These are phyloP conservation scores for Aurifilum marmelostoma DNA, from an alignment of 2,329 filamentous ascomycete genomes.

Conservation along the genomic window DNA sequence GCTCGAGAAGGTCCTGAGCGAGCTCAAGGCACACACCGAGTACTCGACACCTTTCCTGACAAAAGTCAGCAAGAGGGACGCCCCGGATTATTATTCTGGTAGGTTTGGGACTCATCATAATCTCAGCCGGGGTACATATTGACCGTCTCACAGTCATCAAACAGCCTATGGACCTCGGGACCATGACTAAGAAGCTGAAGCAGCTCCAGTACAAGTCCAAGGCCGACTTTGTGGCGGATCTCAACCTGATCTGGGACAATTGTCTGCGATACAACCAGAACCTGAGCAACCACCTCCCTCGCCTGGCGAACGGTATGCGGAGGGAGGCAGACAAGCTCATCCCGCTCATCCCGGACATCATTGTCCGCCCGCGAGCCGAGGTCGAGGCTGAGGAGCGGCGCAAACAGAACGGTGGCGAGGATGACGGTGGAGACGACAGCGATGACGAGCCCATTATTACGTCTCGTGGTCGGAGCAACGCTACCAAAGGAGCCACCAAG, in stretches of 20 bases:
- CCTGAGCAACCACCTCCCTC: constrained; percentile 81
- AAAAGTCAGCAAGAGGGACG: constrained; percentile 94
- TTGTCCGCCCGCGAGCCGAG: constrained; percentile 87
- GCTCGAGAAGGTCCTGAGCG: constrained; percentile 92
- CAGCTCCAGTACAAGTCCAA: constrained; percentile 81
- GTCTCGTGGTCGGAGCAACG: constrained; percentile 87
- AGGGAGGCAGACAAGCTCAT: constrained; percentile 98
- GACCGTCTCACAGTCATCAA: constrained; percentile 73
- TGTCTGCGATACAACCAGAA: constrained; percentile 95
- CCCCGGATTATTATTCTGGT: constrained; percentile 92
- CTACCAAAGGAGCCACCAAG: constrained; percentile 77
- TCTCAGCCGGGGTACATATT: neutral
- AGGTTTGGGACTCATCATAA: constrained; percentile 44
- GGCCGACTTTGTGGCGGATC: constrained; percentile 88
- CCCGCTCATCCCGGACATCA: constrained; percentile 89
- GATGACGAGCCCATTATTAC: constrained; percentile 99
- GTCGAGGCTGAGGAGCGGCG: constrained; percentile 87
- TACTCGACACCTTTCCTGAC: constrained; percentile 96
- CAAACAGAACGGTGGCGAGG: constrained; percentile 82
- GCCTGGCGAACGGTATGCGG: constrained; percentile 94
- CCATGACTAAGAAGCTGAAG: constrained; percentile 98
- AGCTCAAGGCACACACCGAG: constrained; percentile 95
- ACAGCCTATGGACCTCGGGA: constrained; percentile 95
- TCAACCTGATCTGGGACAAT: constrained; percentile 96
- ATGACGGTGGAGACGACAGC: constrained; percentile 85